These are phyloP conservation scores for Aphanocladium album DNA, from an alignment of 2,329 filamentous ascomycete species.

Conservation along the genomic window DNA sequence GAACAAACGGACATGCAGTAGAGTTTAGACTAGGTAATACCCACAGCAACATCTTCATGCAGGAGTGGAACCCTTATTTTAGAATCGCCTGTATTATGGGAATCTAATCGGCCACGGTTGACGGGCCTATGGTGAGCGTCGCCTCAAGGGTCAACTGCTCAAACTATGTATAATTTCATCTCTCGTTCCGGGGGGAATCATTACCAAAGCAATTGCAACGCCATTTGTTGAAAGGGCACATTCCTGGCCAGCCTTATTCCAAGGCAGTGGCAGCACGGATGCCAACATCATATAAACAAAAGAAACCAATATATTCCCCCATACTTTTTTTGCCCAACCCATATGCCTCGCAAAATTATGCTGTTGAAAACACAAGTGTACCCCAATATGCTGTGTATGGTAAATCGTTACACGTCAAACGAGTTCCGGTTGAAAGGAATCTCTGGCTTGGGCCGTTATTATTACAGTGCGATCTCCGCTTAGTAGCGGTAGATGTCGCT, in stretches of 20 bases:
- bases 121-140: slow-evolving; percentile 29
- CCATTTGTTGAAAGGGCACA: slow-evolving; percentile 38
- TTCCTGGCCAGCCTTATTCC: slow-evolving; percentile 16
- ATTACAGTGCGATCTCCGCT: slow-evolving; percentile 26
- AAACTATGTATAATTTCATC: slow-evolving; percentile 18
- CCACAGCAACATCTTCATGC: no score
- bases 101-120: slow-evolving; percentile 37
- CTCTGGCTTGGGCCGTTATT: slow-evolving; percentile 24
- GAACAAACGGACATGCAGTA: slow-evolving; percentile 50
- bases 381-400: slow-evolving; percentile 26
- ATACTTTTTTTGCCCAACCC: slow-evolving; percentile 23
- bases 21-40: neutral
- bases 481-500: slow-evolving; percentile 64
- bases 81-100: slow-evolving; percentile 20
- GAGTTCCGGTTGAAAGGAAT: slow-evolving; percentile 35
- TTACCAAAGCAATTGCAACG: slow-evolving; percentile 32
- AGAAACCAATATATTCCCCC: slow-evolving; percentile 22
- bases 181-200: slow-evolving; percentile 29
- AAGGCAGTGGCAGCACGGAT: neutral
- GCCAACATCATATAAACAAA: slow-evolving; percentile 15
- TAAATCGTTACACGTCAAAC: slow-evolving; percentile 32
- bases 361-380: slow-evolving; percentile 40
- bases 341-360: slow-evolving; percentile 38
- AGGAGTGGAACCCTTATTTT: neutral
- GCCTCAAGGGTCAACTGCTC: slow-evolving; percentile 1